phyloP scores from a whole-genome alignment of 768 basidiomycete genomes.

The Mrakia frigida region DNA sequence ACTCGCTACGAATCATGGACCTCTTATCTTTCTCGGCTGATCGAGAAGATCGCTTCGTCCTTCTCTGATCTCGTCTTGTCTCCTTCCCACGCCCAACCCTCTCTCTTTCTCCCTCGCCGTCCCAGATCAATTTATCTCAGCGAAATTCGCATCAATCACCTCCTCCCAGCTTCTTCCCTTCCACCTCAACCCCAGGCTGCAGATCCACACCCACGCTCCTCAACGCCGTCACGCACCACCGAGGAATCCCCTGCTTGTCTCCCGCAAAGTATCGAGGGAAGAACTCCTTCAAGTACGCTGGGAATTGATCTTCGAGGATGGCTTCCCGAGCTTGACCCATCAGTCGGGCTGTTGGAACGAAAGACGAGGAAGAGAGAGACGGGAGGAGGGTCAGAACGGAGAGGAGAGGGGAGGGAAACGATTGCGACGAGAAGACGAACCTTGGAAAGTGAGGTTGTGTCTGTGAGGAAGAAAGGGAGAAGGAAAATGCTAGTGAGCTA shows the following conservation, averaged over 20 bases:
- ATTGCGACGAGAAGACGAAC: not conserved
- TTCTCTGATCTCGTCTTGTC: no score
- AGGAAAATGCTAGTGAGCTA: not conserved
- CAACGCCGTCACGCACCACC: slow-evolving; percentile 83
- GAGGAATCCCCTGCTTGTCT: slow-evolving; percentile 60
- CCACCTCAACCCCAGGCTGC: not conserved
- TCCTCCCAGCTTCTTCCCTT: not conserved
- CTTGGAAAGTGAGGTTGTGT: slow-evolving; percentile 25
- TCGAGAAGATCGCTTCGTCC: no score
- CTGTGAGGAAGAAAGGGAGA: not conserved
- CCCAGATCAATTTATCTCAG: no score
- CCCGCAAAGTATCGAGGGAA: slow-evolving; percentile 72
- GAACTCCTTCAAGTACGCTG: slow-evolving; percentile 67
- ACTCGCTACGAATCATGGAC: no score
- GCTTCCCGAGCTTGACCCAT: slow-evolving; percentile 82
- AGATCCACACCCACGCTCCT: slow-evolving; percentile 73
- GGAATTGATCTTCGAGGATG: slow-evolving; percentile 71
- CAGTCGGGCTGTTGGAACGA: slow-evolving; percentile 53
- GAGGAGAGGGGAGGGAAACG: not conserved
- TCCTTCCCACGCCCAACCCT: no score
- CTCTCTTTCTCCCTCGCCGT: no score
- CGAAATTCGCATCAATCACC: no score
- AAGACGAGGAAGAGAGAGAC: not conserved
- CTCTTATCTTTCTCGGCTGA: no score
- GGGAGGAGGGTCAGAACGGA: not conserved